These are phyloP conservation scores for Gastrolobium bilobum DNA, from an alignment of 306 rosid species.

Conservation along the genomic window DNA sequence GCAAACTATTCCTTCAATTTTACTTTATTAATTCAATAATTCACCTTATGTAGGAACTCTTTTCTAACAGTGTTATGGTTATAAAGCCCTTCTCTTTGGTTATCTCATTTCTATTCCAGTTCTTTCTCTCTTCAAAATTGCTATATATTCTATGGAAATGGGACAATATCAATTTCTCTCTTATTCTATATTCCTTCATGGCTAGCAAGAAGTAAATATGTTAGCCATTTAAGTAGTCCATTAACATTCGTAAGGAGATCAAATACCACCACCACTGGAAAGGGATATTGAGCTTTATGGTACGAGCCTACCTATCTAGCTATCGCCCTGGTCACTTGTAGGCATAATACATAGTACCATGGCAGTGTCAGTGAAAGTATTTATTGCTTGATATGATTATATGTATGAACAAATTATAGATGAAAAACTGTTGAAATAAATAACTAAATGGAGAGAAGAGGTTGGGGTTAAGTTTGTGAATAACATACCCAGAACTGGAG, in stretches of 20 bases:
- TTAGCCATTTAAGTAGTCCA: neutral
- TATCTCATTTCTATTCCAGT: too few relatives aligned
- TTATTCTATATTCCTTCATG: neutral
- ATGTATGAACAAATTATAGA: neutral
- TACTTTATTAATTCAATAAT: neutral
- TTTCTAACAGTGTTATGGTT: too few relatives aligned
- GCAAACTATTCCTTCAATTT: neutral
- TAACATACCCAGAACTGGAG: conserved; percentile 76
- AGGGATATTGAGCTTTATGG: neutral
- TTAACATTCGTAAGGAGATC: neutral
- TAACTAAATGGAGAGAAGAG: too few relatives aligned
- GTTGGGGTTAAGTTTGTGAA: neutral
- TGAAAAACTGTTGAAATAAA: too few relatives aligned
- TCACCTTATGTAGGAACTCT: too few relatives aligned
- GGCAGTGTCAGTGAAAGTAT: neutral
- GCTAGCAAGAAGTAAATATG: neutral
- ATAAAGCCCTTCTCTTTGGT: too few relatives aligned
- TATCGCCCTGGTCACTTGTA: neutral
- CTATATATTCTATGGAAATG: neutral
- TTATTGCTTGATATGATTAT: neutral
- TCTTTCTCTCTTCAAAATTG: neutral
- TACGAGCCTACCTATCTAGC: neutral
- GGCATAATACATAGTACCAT: conserved; percentile 1
- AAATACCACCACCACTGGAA: conserved; percentile 7
- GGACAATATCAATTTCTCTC: neutral